Evolutionary conservation across 371 early-diverging fungal species (phyloP).

Genomic region (Gilbertella persicaria): DNA sequence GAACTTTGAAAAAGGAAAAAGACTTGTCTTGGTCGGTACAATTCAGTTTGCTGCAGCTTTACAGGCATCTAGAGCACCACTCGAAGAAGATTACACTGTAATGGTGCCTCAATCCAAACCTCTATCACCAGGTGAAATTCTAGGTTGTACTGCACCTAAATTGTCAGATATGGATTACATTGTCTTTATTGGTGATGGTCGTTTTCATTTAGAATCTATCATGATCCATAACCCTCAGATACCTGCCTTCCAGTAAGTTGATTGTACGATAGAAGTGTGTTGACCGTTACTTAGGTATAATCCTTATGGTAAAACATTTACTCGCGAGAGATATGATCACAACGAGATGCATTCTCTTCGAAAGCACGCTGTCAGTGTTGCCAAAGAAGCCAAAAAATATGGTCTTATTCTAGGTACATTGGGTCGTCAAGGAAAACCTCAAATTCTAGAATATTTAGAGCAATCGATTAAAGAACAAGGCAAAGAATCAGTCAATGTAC

Average conservation of each 20-base stretch:
- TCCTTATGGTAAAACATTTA: constrained; percentile 93
- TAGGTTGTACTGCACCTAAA: constrained; percentile 99
- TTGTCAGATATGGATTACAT: constrained; percentile 72
- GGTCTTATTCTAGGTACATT: constrained; percentile 96
- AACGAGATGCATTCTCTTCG: constrained; percentile 88
- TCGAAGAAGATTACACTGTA: constrained; percentile 68
- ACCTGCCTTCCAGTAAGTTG: constrained; percentile 84
- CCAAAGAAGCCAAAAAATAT: constrained; percentile 73
- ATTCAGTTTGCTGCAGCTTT: constrained; percentile 97
- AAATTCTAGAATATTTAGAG: constrained; percentile 86
- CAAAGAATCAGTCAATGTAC: constrained; percentile 73
- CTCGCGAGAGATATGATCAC: constrained; percentile 94
- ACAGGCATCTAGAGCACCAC: constrained; percentile 68
- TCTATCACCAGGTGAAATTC: constrained; percentile 96
- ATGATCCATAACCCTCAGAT: constrained; percentile 98
- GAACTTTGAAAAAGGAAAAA: constrained; percentile 77
- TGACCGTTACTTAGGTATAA: too few species aligned
- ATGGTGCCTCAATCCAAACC: constrained; percentile 94
- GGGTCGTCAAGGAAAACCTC: constrained; percentile 98
- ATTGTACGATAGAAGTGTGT: too few species aligned
- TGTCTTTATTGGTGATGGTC: constrained; percentile 95
- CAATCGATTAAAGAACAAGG: constrained; percentile 60
- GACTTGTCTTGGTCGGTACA: constrained; percentile 90
- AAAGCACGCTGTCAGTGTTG: constrained; percentile 77
- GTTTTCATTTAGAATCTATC: constrained; percentile 99